These are phyloP conservation scores for Penicillium macrosclerotiorum DNA, from an alignment of 495 filamentous ascomycete species.

Conservation along the genomic window DNA sequence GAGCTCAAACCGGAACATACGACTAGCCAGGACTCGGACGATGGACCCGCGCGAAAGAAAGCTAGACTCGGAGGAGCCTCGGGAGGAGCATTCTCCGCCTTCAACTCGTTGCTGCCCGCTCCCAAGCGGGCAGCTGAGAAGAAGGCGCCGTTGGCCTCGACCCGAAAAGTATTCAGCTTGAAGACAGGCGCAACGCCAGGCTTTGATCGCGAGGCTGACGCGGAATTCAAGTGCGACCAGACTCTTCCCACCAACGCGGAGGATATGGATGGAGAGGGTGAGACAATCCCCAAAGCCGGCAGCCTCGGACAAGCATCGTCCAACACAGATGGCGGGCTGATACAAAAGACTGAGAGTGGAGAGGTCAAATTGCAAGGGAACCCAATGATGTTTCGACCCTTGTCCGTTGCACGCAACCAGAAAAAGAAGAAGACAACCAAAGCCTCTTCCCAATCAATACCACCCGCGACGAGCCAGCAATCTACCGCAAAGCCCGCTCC, in stretches of 20 bases:
- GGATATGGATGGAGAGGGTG: conserved; percentile 13
- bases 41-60: conserved; percentile 72
- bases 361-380: conserved; percentile 72
- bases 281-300: conserved; percentile 20
- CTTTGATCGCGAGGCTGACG: conserved; percentile 63
- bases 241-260: conserved; percentile 14
- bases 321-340: conserved; percentile 5
- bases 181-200: conserved; percentile 78
- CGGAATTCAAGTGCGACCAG: conserved; percentile 35
- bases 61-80: conserved; percentile 49
- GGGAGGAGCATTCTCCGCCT: conserved; percentile 64
- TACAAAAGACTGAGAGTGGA: conserved; percentile 30
- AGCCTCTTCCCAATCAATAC: conserved; percentile 11
- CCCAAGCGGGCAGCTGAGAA: conserved; percentile 62
- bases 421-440: conserved; percentile 58
- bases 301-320: conserved; percentile 10
- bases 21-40: conserved; percentile 36
- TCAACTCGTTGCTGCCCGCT: conserved; percentile 84
- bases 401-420: conserved; percentile 73
- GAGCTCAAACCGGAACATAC: conserved; percentile 44
- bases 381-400: conserved; percentile 81
- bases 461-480: conserved; percentile 11
- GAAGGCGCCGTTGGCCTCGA: conserved; percentile 27
- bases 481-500: conserved; percentile 7
- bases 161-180: conserved; percentile 56